phyloP scores from a whole-genome alignment of 23 red algal genomes.

The Agarophyton chilense region DNA sequence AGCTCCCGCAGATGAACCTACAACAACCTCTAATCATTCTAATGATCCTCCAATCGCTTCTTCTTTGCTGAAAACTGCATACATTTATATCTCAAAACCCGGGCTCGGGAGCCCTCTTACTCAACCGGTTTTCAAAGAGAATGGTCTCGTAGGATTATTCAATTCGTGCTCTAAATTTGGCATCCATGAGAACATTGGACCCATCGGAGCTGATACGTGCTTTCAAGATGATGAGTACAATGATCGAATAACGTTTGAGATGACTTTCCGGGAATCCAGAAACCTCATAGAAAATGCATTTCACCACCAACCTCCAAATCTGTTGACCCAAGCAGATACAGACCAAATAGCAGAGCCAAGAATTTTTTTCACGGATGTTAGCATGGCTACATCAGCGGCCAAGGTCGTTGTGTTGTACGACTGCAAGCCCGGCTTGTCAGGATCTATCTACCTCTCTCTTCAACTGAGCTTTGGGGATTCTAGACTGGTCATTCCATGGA shows the following conservation, averaged over 20 bases:
- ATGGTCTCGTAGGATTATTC: constrained; percentile 19
- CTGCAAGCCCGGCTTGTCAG: constrained; percentile 27
- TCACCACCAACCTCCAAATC: constrained; percentile 15
- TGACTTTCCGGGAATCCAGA: constrained; percentile 8
- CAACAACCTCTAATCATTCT: background rate
- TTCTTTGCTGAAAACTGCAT: constrained; percentile 30
- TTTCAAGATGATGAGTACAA: constrained; percentile 59
- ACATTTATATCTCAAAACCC: constrained; percentile 43
- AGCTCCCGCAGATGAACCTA: background rate
- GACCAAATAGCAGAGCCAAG: constrained; percentile 15
- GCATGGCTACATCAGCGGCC: background rate
- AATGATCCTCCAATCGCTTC: background rate
- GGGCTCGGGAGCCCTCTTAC: constrained; percentile 36
- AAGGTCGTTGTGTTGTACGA: constrained; percentile 24
- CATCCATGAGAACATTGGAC: background rate
- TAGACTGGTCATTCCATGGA: constrained; percentile 22
- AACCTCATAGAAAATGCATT: constrained; percentile 39
- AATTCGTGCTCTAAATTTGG: constrained; percentile 34
- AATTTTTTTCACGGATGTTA: constrained; percentile 12
- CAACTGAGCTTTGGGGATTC: constrained; percentile 27
- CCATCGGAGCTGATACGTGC: background rate
- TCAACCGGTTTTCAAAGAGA: constrained; percentile 37
- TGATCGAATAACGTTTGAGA: constrained; percentile 57
- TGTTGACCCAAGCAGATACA: background rate
- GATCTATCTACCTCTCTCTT: background rate